These are phyloP conservation scores for Penicillium sp. DNA, from an alignment of 2,329 filamentous ascomycete genomes.

Conservation along the genomic window DNA sequence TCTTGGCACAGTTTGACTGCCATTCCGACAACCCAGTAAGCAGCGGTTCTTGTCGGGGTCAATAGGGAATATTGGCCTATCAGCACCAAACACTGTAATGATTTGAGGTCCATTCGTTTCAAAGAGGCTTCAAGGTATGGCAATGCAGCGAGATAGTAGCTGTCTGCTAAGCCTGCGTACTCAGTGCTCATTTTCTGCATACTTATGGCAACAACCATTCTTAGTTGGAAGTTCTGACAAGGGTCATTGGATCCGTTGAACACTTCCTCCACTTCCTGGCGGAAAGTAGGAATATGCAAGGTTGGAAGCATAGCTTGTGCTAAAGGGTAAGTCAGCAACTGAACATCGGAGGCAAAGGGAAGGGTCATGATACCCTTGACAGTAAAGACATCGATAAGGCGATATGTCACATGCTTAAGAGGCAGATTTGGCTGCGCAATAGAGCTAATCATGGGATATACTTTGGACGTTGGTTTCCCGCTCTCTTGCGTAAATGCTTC, in stretches of 20 bases:
- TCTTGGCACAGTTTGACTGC: conserved; percentile 88
- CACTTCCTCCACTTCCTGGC: conserved; percentile 77
- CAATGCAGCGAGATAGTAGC: conserved; percentile 91
- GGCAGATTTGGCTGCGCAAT: conserved; percentile 79
- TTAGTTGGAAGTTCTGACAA: conserved; percentile 84
- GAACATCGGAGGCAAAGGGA: background rate
- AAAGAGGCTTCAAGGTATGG: conserved; percentile 81
- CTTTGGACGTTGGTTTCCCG: conserved; percentile 71
- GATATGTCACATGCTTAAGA: conserved; percentile 72
- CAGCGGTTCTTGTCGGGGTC: conserved; percentile 87
- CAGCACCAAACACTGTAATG: conserved; percentile 84
- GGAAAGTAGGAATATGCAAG: conserved; percentile 81
- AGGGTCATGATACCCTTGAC: conserved; percentile 68
- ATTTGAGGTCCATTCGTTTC: conserved; percentile 85
- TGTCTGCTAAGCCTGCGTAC: conserved; percentile 92
- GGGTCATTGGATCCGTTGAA: conserved; percentile 76
- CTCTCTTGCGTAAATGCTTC: conserved; percentile 71
- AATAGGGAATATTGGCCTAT: conserved; percentile 91
- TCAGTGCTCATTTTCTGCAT: conserved; percentile 88
- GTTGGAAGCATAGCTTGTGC: conserved; percentile 88
- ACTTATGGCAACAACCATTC: conserved; percentile 93
- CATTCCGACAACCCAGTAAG: conserved; percentile 91
- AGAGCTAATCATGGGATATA: conserved; percentile 88
- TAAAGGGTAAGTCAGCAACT: conserved; percentile 44
- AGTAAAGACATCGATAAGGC: conserved; percentile 82